phyloP scores from a whole-genome alignment of 495 filamentous ascomycete genomes.

The Lentithecium fluviatile region DNA sequence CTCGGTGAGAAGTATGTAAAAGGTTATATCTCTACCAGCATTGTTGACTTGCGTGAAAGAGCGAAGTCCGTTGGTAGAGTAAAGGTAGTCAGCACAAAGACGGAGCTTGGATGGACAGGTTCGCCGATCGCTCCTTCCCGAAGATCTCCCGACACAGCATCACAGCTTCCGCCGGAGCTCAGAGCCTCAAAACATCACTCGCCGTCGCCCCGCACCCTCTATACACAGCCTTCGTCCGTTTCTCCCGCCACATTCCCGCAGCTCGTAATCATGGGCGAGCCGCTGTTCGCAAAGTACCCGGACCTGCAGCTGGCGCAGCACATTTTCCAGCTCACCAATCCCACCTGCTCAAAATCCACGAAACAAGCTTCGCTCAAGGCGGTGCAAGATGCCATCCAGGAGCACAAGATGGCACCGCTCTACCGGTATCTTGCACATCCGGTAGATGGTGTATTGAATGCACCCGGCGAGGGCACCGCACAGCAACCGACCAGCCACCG shows the following conservation, averaged over 20 bases:
- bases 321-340: conserved; percentile 95
- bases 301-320: conserved; percentile 89
- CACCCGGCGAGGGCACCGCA: conserved; percentile 65
- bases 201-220: not conserved
- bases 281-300: conserved; percentile 93
- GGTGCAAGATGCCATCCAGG: conserved; percentile 87
- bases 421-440: conserved; percentile 96
- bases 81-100: too few relatives aligned
- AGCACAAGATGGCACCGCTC: conserved; percentile 94
- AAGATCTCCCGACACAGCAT: conserved; percentile 6
- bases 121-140: too few relatives aligned
- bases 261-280: conserved; percentile 77
- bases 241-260: not conserved
- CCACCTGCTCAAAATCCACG: conserved; percentile 64
- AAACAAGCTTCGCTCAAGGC: conserved; percentile 75
- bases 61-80: too few relatives aligned
- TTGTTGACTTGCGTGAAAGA: too few relatives aligned
- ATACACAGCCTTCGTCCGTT: not conserved
- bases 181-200: conserved; percentile 25
- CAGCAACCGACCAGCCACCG: conserved; percentile 50
- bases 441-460: conserved; percentile 83
- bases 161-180: conserved; percentile 25
- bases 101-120: too few relatives aligned
- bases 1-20: not conserved
- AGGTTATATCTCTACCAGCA: not conserved